Base-by-base conservation (phyloP, 768 basidiomycete genomes). In the Phaeotremella fagi region DNA sequence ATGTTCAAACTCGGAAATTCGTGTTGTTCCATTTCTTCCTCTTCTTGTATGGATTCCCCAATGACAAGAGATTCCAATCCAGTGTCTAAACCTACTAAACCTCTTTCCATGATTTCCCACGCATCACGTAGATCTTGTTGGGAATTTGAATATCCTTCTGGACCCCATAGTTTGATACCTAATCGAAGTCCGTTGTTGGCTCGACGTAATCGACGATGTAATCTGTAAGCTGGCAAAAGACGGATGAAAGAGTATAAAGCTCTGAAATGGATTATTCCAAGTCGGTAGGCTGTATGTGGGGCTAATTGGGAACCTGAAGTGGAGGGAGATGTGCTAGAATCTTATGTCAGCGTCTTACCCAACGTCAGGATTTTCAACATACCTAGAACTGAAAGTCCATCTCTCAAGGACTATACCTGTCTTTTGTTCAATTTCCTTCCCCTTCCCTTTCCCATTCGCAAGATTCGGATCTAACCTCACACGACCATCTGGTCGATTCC, bases 151-250 rank as follows among this genome's bases (percentile, higher is more conserved):
- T 38, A 63, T 12, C 63, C 68, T 47, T 72, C 72, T 6, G 67
- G 64, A 20, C 54, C 60, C 72, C 72, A 74, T 9, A 74, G 58
- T 57, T 74, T 74, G 37, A 74, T 57, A 3, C 72, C 72, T 12
- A 74, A 53, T 22, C 59, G 53, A 1, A 74, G 60, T 18, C 71
- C 66, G 26, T 56, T 66, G 29, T 66, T 69, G 22, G 57, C 57
- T 0, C 66, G 57, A 26, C 68, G 48, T 7, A 72, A 35, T 18
- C 66, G 56, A 1, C 66, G 68, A 41, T 53, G 64, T 3, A 74
- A 44, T 3, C 61, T 49, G 50, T 68, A 72, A 23, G 70, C 60
- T 3, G 72, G 72, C 4, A 72, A 46, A 3, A 69, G 47, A 25
- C 68, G 61, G 31, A 72, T 46, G 33, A 68, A 55, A 14, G 69